Base-by-base conservation (phyloP, 2,329 filamentous ascomycete species). In the Fusarium sp. region DNA sequence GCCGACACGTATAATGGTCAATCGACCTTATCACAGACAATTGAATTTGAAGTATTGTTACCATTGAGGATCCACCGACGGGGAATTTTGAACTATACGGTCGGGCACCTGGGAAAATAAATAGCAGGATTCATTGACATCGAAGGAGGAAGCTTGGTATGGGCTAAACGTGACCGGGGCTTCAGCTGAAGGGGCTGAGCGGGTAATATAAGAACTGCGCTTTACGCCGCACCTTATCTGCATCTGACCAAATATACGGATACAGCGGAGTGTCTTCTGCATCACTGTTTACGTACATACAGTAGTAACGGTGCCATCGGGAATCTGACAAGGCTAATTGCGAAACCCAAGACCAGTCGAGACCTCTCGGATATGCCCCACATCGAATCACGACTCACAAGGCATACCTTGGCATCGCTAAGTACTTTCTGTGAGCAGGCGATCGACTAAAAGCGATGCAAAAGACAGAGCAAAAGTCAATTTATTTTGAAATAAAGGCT, bases 41-140 rank as follows among this genome's bases (percentile, higher is more conserved):
- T 37, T 11, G 3, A 10, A 5, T n/a, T 37, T n/a, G 16, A 6
- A 18, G 14, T 14, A 10, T 4, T 11, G 1, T 5, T 6, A 7
- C 34, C 18, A 6, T 11, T 11, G 9, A 11, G 2, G 9, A 37
- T 11, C 32, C 32, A 18, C 6, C 2, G 6, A 7, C 8, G 16
- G 11, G 9, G 4, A 9, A 6, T n/a, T 11, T 37, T 9, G 18
- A 5, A 5, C 34, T 5, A n/a, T 6, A 11, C 18, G 34, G 18
- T 9, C 5, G 18, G 9, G 34, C 5, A 11, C 4, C 34, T 37
- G 18, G 18, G 9, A 7, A 37, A 11, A 18, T 6, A n/a, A n/a
- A 37, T 4, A 37, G 34, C 9, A 37, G 16, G 16, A 18, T n/a
- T n/a, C 10, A 3, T 37, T n/a, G 18, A 11, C 9, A 10, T 37